phyloP scores from a whole-genome alignment of 2,329 filamentous ascomycete species.

The Aspergillus alliaceus region DNA sequence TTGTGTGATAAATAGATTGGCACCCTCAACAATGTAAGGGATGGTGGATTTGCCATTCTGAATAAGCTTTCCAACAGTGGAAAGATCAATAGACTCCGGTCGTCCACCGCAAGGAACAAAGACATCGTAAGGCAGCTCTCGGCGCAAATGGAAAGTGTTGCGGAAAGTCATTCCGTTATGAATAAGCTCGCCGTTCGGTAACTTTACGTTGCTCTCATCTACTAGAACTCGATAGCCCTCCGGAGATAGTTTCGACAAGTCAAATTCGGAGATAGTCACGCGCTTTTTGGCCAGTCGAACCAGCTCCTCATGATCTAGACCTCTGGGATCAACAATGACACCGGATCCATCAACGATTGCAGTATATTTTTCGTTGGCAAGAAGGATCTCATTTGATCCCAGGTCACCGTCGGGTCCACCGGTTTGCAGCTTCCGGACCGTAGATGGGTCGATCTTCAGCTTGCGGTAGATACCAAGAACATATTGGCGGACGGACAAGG shows the following conservation, averaged over 20 bases:
- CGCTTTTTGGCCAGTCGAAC: constrained; percentile 80
- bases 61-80: constrained; percentile 83
- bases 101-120: constrained; percentile 97
- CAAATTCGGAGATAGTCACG: constrained; percentile 86
- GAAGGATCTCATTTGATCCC: constrained; percentile 95
- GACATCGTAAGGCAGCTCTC: constrained; percentile 72
- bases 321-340: constrained; percentile 89
- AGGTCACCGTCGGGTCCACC: constrained; percentile 95
- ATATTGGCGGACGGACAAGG: constrained; percentile 91
- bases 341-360: constrained; percentile 95
- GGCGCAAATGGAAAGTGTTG: constrained; percentile 92
- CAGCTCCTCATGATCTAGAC: constrained; percentile 81
- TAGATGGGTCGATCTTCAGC: constrained; percentile 80
- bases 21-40: constrained; percentile 95
- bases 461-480: constrained; percentile 97
- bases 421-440: constrained; percentile 92
- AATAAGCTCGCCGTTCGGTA: constrained; percentile 83
- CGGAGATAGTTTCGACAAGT: constrained; percentile 78
- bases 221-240: constrained; percentile 89
- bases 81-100: constrained; percentile 93
- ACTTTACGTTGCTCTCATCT: constrained; percentile 83
- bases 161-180: constrained; percentile 94
- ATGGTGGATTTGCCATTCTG: constrained; percentile 82
- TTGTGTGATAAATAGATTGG: constrained; percentile 98
- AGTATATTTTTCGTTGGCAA: constrained; percentile 93